Evolutionary conservation across 1,139 yeast genomes (phyloP), one percentile per base, ranked within the genome.

Genomic region (Candida tunisiensis): DNA sequence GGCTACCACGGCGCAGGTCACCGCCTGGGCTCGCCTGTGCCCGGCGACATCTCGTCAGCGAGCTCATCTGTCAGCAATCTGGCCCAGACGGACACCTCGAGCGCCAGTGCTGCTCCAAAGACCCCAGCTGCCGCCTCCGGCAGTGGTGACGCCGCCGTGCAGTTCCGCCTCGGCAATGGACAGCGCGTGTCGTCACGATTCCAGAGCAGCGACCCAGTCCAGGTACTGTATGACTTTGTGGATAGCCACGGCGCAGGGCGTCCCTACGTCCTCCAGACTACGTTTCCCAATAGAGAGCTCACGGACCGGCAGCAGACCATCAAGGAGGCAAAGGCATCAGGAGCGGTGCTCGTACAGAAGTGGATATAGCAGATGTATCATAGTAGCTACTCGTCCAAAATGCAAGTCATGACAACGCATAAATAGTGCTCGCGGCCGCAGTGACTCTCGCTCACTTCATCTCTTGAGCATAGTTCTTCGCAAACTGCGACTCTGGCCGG

Each of bases 261-360:
- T 41, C 48, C 57, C 3, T 88, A 79, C 51, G 62, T 68, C 3
- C 61, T 88, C 38, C 78, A 79, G 36, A 74, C 79, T 35, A 72
- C 93, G 0, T 82, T 80, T 56, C 98, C 98, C 10, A 74, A 79
- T 21, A 68, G 71, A 47, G 73, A 77, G 21, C 68, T 85, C 28
- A 70, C 65, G 28, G 71, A 77, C 33, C 56, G 60, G 22, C 58
- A 56, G 5, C 47, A 60, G 22, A 63, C 75, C 2, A 67, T 88
- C 25, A 69, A 62, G 31, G 85, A 72, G 21, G 92, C 93, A 3
- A 79, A 80, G 26, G 61, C 82, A 40, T 66, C 68, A 33, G 80
- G 80, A 40, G 70, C 95, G 1, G 94, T 82, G n/a, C 72, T 85
- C 19, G 83, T 85, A 11, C 96, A 85, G 50, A 70, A 92, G 53